Evolutionary conservation across 2,329 filamentous ascomycete genomes (phyloP), one percentile per base, ranked within the genome.

Genomic region (Colletotrichum sp.): DNA sequence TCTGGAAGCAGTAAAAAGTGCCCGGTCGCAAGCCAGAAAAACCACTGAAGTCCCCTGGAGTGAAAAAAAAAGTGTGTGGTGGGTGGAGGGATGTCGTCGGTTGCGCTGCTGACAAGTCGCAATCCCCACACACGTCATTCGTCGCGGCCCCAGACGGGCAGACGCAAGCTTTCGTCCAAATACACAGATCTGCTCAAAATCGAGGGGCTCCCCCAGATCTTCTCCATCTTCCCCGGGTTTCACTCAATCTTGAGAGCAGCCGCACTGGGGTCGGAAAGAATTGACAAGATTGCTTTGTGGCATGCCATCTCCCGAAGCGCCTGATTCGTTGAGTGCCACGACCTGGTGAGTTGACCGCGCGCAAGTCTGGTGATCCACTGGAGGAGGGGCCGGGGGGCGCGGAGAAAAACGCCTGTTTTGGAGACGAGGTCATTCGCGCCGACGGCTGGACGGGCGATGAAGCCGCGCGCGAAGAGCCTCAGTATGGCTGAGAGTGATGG

Each of bases 271-370:
- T 64, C 74, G 74, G 74, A 74, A 68, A 76, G 74, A 76, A 76
- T 76, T 64, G 74, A 70, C 68, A 59, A 55, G 44, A 72, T 69
- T 62, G 64, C 60, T 55, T 55, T 64, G 63, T 66, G 72, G 64
- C 76, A 77, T 78, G 72, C 69, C 77, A 30, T 72, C 77, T 69
- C 65, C 77, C 69, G 77, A 78, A 72, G 72, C 71, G 69, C 66
- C 76, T 76, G 77, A 78, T 78, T 77, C 77, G 71, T 55, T 78
- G 69, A 76, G 77, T 39, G 77, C 77, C 34, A 78, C 77, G 66
- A 77, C 77, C 30, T 78, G 77, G 77, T 78, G 75, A 78, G 77
- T 78, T 55, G 36, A 44, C 62, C 52, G 34, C 39, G 68, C 57
- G 60, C 63, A 32, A 77, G 52, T 70, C 36, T 57, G 66, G 8